These are phyloP conservation scores for Penicilliopsis zonata DNA, from an alignment of 495 filamentous ascomycete species.

Conservation along the genomic window DNA sequence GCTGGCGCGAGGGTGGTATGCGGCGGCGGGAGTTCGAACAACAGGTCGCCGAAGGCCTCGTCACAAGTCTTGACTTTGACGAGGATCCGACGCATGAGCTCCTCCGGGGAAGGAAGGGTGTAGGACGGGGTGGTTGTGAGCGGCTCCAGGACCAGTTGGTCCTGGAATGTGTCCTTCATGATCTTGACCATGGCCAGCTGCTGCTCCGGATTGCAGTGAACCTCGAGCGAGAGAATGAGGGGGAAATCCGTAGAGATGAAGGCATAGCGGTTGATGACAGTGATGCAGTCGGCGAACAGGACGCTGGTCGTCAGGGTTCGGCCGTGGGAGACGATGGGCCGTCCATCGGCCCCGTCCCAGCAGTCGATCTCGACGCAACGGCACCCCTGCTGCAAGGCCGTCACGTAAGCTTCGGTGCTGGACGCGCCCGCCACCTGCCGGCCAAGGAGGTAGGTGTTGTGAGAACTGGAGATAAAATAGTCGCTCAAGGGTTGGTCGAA, in stretches of 20 bases:
- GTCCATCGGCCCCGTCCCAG: slow-evolving; percentile 83
- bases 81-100: slow-evolving; percentile 69
- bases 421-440: slow-evolving; percentile 82
- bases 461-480: slow-evolving; percentile 96
- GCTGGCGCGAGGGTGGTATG: no score
- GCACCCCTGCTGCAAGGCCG: slow-evolving; percentile 76
- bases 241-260: slow-evolving; percentile 74
- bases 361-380: slow-evolving; percentile 96
- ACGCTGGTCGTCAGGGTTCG: slow-evolving; percentile 79
- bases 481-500: slow-evolving; percentile 86
- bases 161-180: slow-evolving; percentile 71
- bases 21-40: slow-evolving; percentile 20
- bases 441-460: slow-evolving; percentile 93
- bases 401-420: slow-evolving; percentile 88
- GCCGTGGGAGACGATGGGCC: slow-evolving; percentile 82
- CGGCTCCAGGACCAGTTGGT: slow-evolving; percentile 64
- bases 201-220: slow-evolving; percentile 77
- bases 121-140: slow-evolving; percentile 50
- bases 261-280: slow-evolving; percentile 85
- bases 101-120: slow-evolving; percentile 70
- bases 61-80: slow-evolving; percentile 81
- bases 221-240: slow-evolving; percentile 87
- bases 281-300: slow-evolving; percentile 78
- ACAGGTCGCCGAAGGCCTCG: slow-evolving; percentile 26
- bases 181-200: slow-evolving; percentile 83